Percentiles rank a stretch among this genome's conserved stretches.
Evolutionary conservation across 2,329 filamentous ascomycete genomes (phyloP).

Genomic region (Arthroderma sp.): DNA sequence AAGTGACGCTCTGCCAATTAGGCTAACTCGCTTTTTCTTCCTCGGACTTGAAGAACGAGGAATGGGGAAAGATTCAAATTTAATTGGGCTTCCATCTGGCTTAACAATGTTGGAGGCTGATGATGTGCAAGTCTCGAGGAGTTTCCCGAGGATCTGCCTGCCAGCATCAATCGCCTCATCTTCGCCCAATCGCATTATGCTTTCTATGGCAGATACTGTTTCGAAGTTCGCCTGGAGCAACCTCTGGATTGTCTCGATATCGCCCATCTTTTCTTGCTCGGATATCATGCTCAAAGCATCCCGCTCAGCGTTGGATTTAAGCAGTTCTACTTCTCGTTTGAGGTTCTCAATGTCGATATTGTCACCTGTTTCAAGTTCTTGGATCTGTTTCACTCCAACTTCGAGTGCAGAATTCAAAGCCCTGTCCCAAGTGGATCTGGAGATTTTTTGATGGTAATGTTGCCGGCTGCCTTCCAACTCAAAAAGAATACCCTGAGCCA

Average conservation of each 20-base stretch:
- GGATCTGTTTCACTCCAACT: constrained; percentile 68
- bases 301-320: constrained; percentile 69
- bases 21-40: constrained; percentile 44
- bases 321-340: constrained; percentile 67
- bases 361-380: constrained; percentile 53
- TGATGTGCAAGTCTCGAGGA: constrained; percentile 63
- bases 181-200: constrained; percentile 70
- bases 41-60: constrained; percentile 64
- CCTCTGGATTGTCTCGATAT: constrained; percentile 65
- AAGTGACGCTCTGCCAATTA: constrained; percentile 16
- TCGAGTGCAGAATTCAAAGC: constrained; percentile 76
- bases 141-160: constrained; percentile 59
- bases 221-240: constrained; percentile 86
- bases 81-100: constrained; percentile 55
- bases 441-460: constrained; percentile 73
- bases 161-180: constrained; percentile 71
- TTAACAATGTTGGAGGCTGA: constrained; percentile 77
- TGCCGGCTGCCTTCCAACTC: constrained; percentile 85
- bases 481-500: constrained; percentile 71
- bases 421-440: constrained; percentile 75
- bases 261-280: constrained; percentile 71
- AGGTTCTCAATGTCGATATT: constrained; percentile 58
- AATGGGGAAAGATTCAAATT: constrained; percentile 51
- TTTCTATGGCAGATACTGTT: constrained; percentile 68
- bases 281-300: constrained; percentile 65